Conservation (phyloP, 163 green algal genomes). For the Scenedesmus sp. region DNA sequence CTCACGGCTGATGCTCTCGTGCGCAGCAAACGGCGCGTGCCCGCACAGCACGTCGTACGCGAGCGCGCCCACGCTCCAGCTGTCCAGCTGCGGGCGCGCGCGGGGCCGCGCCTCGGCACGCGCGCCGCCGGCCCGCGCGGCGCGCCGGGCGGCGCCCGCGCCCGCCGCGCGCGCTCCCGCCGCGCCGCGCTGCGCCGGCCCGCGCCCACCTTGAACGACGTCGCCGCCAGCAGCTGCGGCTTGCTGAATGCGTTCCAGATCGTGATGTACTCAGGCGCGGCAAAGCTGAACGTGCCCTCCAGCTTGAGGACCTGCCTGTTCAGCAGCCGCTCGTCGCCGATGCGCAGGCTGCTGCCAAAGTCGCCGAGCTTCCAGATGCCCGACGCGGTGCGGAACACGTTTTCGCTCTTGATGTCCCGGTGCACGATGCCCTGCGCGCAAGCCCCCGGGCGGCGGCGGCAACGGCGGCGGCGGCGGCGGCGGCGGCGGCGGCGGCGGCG, state of each 20-base stretch:
- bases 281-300: constrained; percentile 49
- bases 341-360: constrained; percentile 44
- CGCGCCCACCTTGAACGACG: constrained; percentile 39
- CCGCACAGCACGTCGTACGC: constrained; percentile 86
- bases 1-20: constrained; percentile 22
- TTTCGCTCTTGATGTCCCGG: constrained; percentile 49
- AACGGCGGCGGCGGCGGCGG: background rate
- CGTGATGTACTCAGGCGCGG: constrained; percentile 42
- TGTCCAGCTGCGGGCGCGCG: constrained; percentile 63
- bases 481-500: too few relatives aligned
- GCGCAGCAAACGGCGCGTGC: constrained; percentile 66
- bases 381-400: constrained; percentile 43
- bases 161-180: too few relatives aligned
- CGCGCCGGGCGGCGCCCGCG: too few relatives aligned
- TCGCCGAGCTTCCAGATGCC: constrained; percentile 47
- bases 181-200: background rate
- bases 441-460: background rate
- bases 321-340: constrained; percentile 33
- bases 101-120: background rate
- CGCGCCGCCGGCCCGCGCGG: too few relatives aligned
- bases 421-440: constrained; percentile 42
- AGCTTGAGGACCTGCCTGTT: constrained; percentile 45
- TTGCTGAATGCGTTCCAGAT: constrained; percentile 42
- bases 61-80: constrained; percentile 77
- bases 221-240: constrained; percentile 41